Evolutionary conservation across 2,329 filamentous ascomycete genomes (phyloP).

Genomic region (Stromatinia cepivora): DNA sequence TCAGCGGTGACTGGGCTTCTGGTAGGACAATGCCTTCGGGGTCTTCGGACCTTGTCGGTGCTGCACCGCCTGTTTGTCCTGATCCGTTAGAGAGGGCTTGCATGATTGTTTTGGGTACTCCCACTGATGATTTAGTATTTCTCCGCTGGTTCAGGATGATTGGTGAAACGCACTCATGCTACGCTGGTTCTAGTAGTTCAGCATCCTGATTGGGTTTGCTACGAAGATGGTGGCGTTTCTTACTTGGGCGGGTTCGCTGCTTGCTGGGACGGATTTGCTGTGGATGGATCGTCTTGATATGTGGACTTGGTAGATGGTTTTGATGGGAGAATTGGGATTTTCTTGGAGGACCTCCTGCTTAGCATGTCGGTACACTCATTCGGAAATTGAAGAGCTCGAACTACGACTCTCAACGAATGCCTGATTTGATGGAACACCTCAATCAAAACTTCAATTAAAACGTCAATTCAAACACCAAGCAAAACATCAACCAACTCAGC

Average conservation of each 20-base stretch:
- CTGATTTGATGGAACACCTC: not conserved
- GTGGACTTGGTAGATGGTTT: not conserved
- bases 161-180: conserved; percentile 13
- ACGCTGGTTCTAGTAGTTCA: conserved; percentile 3
- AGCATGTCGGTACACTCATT: not conserved
- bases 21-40: not conserved
- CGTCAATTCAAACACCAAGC: not conserved
- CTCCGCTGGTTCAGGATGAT: not conserved
- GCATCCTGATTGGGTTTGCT: not conserved
- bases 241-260: conserved; percentile 8
- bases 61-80: conserved; percentile 6
- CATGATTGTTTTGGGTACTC: not conserved
- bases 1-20: conserved; percentile 7
- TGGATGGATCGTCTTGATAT: not conserved
- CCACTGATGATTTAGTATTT: conserved; percentile 7
- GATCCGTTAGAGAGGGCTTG: conserved; percentile 16
- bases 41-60: conserved; percentile 1
- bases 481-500: no score
- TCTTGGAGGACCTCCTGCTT: not conserved
- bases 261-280: not conserved
- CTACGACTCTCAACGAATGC: not conserved
- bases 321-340: not conserved
- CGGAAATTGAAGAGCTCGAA: not conserved
- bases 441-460: not conserved
- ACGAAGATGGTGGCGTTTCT: conserved; percentile 1